Evolutionary conservation across 805 yeast genomes (phyloP).

Genomic region (Ogataea corticis): DNA sequence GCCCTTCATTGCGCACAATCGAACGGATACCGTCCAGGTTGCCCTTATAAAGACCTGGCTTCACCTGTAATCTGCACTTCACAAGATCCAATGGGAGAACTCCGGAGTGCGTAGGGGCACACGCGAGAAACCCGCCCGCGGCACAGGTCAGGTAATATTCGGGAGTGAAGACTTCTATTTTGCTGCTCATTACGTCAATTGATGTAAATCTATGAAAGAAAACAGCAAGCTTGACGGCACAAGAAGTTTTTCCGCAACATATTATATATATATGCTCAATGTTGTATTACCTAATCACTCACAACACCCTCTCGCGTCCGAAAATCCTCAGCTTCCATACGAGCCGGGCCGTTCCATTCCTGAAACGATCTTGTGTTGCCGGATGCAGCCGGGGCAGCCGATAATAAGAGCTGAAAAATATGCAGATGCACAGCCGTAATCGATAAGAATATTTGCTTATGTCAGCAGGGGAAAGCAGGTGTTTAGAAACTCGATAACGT

Average conservation of each 20-base stretch:
- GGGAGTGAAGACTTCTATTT: conserved; percentile 54
- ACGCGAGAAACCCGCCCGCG: conserved; percentile 78
- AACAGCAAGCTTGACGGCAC: not conserved
- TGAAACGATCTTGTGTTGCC: not conserved
- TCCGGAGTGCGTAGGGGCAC: conserved; percentile 95
- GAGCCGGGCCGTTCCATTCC: not conserved
- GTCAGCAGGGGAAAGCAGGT: not conserved
- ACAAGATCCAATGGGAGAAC: conserved; percentile 93
- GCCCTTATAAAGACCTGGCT: conserved; percentile 67
- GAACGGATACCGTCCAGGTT: conserved; percentile 80
- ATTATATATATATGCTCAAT: too few species aligned
- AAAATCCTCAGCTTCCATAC: not conserved
- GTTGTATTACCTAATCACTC: not conserved
- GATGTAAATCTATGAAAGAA: not conserved
- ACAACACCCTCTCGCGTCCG: not conserved
- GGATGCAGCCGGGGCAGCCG: conserved; percentile 5
- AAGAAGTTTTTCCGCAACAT: too few species aligned
- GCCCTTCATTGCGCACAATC: conserved; percentile 73
- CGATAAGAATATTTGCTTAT: conserved; percentile 4
- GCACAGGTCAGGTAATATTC: conserved; percentile 76
- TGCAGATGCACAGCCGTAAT: too few species aligned
- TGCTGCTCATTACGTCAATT: conserved; percentile 13
- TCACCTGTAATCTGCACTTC: conserved; percentile 90
- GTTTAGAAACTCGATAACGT: conserved; percentile 5
- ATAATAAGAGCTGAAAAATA: too few species aligned